Evolutionary conservation across 192 early-diverging fungal genomes (phyloP).

Genomic region (Rhizoclosmatium sp.): DNA sequence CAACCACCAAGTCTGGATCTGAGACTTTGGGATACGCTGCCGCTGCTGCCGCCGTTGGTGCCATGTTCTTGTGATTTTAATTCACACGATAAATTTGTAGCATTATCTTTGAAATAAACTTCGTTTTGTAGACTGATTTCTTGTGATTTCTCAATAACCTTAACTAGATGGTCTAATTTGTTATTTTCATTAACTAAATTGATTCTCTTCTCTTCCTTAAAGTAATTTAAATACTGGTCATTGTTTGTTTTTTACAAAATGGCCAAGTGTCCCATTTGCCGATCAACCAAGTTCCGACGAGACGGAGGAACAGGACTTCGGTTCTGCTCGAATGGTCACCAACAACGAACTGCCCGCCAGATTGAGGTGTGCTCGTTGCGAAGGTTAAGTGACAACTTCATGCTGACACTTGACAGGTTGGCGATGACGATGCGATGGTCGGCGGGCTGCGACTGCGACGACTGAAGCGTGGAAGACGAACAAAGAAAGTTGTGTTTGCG

Average conservation of each 20-base stretch:
- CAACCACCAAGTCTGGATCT: no score
- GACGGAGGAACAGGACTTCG: conserved; percentile 24
- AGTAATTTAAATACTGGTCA: no score
- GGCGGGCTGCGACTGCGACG: conserved; percentile 8
- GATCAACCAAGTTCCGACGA: neutral
- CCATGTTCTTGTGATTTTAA: no score
- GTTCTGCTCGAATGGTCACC: conserved; percentile 34
- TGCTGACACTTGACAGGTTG: neutral
- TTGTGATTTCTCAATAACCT: no score
- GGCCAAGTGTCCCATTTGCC: conserved; percentile 26
- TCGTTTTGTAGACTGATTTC: no score
- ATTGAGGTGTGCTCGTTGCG: conserved; percentile 21
- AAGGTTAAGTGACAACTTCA: neutral
- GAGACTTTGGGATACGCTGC: no score
- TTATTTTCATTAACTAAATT: neutral
- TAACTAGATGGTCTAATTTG: no score
- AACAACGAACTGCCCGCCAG: conserved; percentile 9
- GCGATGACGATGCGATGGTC: conserved; percentile 24
- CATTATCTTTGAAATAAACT: no score
- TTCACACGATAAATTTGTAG: no score
- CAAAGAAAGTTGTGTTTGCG: conserved; percentile 6
- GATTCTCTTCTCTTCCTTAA: neutral
- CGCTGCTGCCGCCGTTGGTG: no score
- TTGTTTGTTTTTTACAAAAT: no score
- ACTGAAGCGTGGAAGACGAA: neutral